Evolutionary conservation across 352 stramenopile genomes (phyloP), one percentile per base, ranked within the genome.

Genomic region (Discostella stelligera): DNA sequence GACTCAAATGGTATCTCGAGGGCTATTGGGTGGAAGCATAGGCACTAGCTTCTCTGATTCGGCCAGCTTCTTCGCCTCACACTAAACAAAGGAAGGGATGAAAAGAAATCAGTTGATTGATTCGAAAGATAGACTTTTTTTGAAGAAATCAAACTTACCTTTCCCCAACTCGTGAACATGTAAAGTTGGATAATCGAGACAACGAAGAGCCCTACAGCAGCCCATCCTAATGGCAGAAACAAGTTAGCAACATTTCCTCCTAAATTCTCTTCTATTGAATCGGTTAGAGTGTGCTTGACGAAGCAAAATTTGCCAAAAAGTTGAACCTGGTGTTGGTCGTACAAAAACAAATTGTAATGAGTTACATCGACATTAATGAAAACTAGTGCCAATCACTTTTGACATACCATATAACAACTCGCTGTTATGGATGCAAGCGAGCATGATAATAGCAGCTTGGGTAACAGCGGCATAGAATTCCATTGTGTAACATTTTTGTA

Each of bases 181-280:
- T 32, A 63, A 5, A 85, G 46, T 20, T 83, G 67, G 8, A 82
- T n/a, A 21, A 64, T 71, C 25, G 77, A 77, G n/a, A 37, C 18
- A 13, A 55, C 48, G 44, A 89, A 86, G 0, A 89, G 62, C 2
- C 62, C 59, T 62, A 83, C 60, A 41, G 82, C 62, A 63, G 66
- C 61, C 59, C 66, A 79, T 49, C 82, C 78, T 9, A 84, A 14
- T 48, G 74, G 74, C 20, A 79, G 39, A 30, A 89, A 76, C 11
- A 89, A 32, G 67, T 87, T 87, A 18, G 20, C 54, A 30, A 71
- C 68, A 69, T 89, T 82, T 18, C 79, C 79, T 30, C 61, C 61
- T 16, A 86, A 67, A 75, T 87, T 80, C n/a, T 85, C 71, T 56
- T 77, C 54, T 21, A 87, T 72, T 27, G 76, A 84, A 49, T 82